These are phyloP conservation scores for Zygosaccharomyces sapae DNA, from an alignment of 1,139 yeast genomes.

Conservation along the genomic window DNA sequence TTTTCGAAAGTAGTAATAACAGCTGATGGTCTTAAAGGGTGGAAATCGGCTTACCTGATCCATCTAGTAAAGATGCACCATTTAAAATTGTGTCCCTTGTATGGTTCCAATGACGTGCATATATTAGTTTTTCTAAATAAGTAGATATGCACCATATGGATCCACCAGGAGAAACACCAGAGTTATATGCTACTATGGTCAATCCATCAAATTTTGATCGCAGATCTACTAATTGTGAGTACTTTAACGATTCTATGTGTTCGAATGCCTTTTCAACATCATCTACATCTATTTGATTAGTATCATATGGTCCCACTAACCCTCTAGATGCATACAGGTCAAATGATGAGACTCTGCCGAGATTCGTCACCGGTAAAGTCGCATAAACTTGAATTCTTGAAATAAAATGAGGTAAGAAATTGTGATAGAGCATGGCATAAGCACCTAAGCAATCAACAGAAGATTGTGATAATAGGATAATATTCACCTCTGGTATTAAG, in stretches of 20 bases:
- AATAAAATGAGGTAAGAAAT: constrained; percentile 55
- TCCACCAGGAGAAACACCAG: constrained; percentile 95
- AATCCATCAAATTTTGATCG: constrained; percentile 57
- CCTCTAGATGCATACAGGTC: constrained; percentile 75
- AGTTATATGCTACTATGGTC: constrained; percentile 74
- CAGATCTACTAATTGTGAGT: constrained; percentile 68
- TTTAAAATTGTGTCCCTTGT: constrained; percentile 81
- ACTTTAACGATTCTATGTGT: constrained; percentile 62
- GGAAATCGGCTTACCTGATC: constrained; percentile 52
- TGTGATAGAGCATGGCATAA: constrained; percentile 59
- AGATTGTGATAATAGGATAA: constrained; percentile 79
- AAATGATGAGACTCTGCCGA: constrained; percentile 81
- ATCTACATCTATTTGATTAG: constrained; percentile 58
- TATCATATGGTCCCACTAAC: constrained; percentile 65
- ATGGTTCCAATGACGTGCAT: constrained; percentile 95
- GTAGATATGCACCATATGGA: constrained; percentile 68
- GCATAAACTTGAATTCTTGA: constrained; percentile 73
- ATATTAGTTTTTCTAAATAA: constrained; percentile 71
- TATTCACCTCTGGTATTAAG: constrained; percentile 51
- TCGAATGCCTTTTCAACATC: constrained; percentile 83
- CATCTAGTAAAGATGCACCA: constrained; percentile 66
- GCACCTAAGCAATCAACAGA: constrained; percentile 81
- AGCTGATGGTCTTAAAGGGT: constrained; percentile 77
- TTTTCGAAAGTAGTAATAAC: constrained; percentile 63
- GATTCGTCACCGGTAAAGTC: constrained; percentile 79